Percentiles rank a stretch among this genome's conserved stretches.
Evolutionary conservation across 2,329 filamentous ascomycete genomes (phyloP).

Genomic region (Sclerotinia borealis): DNA sequence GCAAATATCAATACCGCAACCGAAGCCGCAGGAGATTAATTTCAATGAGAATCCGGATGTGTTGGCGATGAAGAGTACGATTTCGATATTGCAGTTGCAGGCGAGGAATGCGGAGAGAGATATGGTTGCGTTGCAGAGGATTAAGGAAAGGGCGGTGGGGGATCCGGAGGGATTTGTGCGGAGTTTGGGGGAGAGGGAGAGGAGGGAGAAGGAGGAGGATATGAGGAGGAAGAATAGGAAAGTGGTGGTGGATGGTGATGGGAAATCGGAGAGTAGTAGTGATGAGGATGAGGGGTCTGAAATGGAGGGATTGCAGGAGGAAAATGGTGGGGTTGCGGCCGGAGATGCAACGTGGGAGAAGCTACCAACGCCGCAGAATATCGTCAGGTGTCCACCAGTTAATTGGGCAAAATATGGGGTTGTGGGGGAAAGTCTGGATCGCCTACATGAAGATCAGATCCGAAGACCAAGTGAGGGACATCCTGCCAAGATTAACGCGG

Average conservation of each 20-base stretch:
- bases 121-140: slow-evolving; percentile 60
- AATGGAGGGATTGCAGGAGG: neutral
- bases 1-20: slow-evolving; percentile 37
- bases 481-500: slow-evolving; percentile 38
- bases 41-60: slow-evolving; percentile 73
- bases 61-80: slow-evolving; percentile 77
- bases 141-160: slow-evolving; percentile 64
- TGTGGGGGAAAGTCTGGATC: slow-evolving; percentile 78
- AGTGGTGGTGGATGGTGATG: slow-evolving; percentile 16
- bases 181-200: slow-evolving; percentile 59
- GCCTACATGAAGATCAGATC: slow-evolving; percentile 75
- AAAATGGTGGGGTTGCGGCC: neutral
- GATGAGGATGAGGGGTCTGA: slow-evolving; percentile 19
- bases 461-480: slow-evolving; percentile 53
- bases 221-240: slow-evolving; percentile 28
- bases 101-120: slow-evolving; percentile 70
- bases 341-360: slow-evolving; percentile 45
- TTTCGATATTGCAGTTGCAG: slow-evolving; percentile 83
- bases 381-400: slow-evolving; percentile 80
- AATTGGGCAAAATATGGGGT: slow-evolving; percentile 95
- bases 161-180: slow-evolving; percentile 67
- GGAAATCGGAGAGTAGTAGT: slow-evolving; percentile 10
- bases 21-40: slow-evolving; percentile 44
- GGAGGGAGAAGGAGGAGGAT: slow-evolving; percentile 35
- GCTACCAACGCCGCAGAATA: slow-evolving; percentile 71